Evolutionary conservation across 2,329 filamentous ascomycete genomes (phyloP).

Genomic region (Allantophomopsis cytisporea): DNA sequence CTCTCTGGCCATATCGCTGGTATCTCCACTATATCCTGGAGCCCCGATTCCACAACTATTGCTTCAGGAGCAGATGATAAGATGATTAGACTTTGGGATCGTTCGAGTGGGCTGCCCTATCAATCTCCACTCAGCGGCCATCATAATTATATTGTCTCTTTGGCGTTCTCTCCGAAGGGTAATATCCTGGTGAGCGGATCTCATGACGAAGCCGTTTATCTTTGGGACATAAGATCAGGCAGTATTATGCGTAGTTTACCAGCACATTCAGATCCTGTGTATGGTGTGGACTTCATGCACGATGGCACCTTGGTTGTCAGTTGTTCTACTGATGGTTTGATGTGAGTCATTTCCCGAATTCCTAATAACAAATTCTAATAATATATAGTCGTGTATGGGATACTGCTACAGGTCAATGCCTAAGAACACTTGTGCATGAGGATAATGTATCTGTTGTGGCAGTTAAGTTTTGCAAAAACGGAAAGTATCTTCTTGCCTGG

Average conservation of each 20-base stretch:
- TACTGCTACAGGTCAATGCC: slow-evolving; percentile 84
- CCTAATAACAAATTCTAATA: not conserved
- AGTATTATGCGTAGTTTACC: slow-evolving; percentile 81
- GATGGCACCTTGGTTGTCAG: slow-evolving; percentile 89
- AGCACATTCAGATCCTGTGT: slow-evolving; percentile 89
- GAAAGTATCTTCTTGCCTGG: slow-evolving; percentile 82
- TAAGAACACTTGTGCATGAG: slow-evolving; percentile 90
- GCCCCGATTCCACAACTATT: slow-evolving; percentile 73
- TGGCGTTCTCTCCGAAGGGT: slow-evolving; percentile 94
- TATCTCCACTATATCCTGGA: slow-evolving; percentile 88
- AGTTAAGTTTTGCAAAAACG: slow-evolving; percentile 89
- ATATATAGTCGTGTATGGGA: slow-evolving; percentile 75
- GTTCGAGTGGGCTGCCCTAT: slow-evolving; percentile 43
- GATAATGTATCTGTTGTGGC: slow-evolving; percentile 84
- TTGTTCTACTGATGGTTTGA: slow-evolving; percentile 82
- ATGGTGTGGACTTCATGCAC: slow-evolving; percentile 81
- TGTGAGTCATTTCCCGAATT: slow-evolving; percentile 33
- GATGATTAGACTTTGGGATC: slow-evolving; percentile 84
- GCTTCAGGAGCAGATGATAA: slow-evolving; percentile 95
- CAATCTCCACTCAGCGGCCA: slow-evolving; percentile 60
- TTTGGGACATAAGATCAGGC: slow-evolving; percentile 90
- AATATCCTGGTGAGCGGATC: slow-evolving; percentile 93
- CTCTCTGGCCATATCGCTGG: slow-evolving; percentile 89
- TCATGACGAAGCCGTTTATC: slow-evolving; percentile 92
- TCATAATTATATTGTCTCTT: slow-evolving; percentile 88